Base-by-base conservation (phyloP, 2,329 filamentous ascomycete species). In the Knufia fluminis region DNA sequence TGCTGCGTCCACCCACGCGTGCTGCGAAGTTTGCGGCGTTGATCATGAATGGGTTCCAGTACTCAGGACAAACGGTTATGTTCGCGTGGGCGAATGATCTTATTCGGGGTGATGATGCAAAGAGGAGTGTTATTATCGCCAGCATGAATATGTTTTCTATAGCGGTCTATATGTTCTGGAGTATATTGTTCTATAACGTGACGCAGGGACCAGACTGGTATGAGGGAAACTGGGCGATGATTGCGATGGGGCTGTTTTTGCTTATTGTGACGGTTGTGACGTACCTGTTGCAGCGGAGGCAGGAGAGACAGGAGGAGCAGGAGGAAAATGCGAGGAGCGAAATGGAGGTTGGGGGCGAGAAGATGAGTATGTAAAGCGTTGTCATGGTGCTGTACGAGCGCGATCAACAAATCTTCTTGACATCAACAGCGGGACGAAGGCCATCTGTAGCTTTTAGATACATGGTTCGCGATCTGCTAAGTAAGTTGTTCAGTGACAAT, bases 61-160 rank as follows among this genome's bases (percentile, higher is more conserved):
- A 51, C 35, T 52, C 54, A 12, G 53, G 54, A 28, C 54, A 56
- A 43, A 53, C 54, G 10, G 51, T 48, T 1, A 52, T 56, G 46
- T 56, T 56, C 23, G 54, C 54, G 4, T 56, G 54, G 54, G 54
- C 54, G 6, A 56, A 56, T 28, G 54, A 56, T 23, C 35, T 54
- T 8, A 49, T 43, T 35, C 49, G 53, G 9, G 47, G 54, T 20
- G 54, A 56, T 22, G 54, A 56, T 26, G 53, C 54, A 19, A 43
- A 54, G 26, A 48, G 54, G 17, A 36, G 50, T 3, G 53, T 56
- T n/a, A 42, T 56, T 23, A 49, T 56, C 17, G 49, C 54, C 10
- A 48, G 49, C 42, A 56, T 56, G 54, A 56, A 56, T 43, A 53
- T 56, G 43, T 53, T 53, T 24, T 52, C 43, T 20, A 52, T 53